Evolutionary conservation across 2,329 filamentous ascomycete genomes (phyloP).

Genomic region (Fusarium tuaranense): DNA sequence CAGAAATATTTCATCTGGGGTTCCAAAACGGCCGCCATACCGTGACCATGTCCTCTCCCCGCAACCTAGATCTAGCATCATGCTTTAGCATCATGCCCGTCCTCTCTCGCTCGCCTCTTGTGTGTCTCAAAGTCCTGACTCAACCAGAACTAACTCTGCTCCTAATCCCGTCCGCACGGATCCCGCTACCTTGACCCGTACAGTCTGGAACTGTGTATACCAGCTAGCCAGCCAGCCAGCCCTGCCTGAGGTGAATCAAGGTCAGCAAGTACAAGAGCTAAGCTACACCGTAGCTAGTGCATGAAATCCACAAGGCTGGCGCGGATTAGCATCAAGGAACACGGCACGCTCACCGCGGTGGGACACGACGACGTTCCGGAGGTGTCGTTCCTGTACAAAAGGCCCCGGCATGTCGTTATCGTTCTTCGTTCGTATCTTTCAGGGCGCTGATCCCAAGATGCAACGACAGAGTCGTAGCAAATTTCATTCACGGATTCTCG

Average conservation of each 20-base stretch:
- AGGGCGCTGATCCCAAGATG: background rate
- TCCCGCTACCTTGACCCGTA: conserved; percentile 24
- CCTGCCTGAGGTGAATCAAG: conserved; percentile 19
- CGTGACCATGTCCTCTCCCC: background rate
- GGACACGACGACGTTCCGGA: conserved; percentile 5
- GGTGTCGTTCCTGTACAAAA: background rate
- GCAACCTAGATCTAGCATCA: background rate
- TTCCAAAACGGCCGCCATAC: background rate
- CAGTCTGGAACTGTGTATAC: conserved; percentile 15
- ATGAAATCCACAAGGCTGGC: conserved; percentile 17
- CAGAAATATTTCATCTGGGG: background rate
- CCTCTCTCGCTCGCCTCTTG: background rate
- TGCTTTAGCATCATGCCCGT: background rate
- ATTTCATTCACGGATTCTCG: conserved; percentile 21
- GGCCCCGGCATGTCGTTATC: background rate
- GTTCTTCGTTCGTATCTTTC: background rate
- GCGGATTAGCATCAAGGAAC: conserved; percentile 9
- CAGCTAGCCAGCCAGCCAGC: background rate
- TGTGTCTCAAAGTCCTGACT: conserved; percentile 17
- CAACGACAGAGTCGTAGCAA: conserved; percentile 1
- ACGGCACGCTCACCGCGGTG: conserved; percentile 32
- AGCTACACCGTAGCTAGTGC: conserved; percentile 8
- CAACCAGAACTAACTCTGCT: conserved; percentile 5
- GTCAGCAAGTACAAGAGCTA: conserved; percentile 4
- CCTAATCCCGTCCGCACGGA: conserved; percentile 6